Percentiles rank a stretch among this genome's conserved stretches.
Evolutionary conservation across 345 rosid genomes (phyloP).

Genomic region (Linum trigynum): DNA sequence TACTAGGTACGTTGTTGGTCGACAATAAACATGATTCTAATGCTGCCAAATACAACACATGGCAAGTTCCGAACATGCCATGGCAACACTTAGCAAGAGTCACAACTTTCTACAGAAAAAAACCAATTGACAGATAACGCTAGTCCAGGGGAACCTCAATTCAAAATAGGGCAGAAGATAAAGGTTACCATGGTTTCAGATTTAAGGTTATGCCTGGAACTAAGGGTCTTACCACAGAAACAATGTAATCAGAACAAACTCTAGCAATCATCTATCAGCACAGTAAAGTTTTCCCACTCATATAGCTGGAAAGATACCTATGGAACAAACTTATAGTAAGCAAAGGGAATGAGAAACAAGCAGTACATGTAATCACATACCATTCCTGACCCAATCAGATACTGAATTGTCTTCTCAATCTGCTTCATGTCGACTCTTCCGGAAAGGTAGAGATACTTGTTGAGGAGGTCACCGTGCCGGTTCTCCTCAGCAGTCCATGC

Average conservation of each 20-base stretch:
- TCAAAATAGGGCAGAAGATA: background rate
- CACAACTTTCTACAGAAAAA: background rate
- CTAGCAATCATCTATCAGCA: too few relatives aligned
- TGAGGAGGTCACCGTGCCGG: conserved; percentile 67
- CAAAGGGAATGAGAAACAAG: background rate
- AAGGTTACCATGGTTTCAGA: background rate
- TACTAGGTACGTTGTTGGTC: background rate
- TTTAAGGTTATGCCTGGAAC: background rate
- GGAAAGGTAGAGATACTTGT: conserved; percentile 56
- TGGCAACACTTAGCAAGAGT: background rate
- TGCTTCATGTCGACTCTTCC: conserved; percentile 69
- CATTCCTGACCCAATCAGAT: conserved; percentile 68
- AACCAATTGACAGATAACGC: background rate
- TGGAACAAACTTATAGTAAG: background rate
- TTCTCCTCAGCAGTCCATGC: conserved; percentile 80
- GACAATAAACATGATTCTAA: background rate
- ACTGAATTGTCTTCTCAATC: conserved; percentile 64
- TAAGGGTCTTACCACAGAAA: too few relatives aligned
- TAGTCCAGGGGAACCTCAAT: background rate
- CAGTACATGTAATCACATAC: conserved; percentile 26
- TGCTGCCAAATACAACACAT: background rate
- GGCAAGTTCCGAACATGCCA: background rate
- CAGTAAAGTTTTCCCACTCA: too few relatives aligned
- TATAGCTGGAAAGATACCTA: background rate
- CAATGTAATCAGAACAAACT: too few relatives aligned